Percentiles rank a stretch among this genome's conserved stretches.
These are phyloP conservation scores for Anthracocystis walkeri DNA, from an alignment of 1,284 basidiomycete species.

Conservation along the genomic window DNA sequence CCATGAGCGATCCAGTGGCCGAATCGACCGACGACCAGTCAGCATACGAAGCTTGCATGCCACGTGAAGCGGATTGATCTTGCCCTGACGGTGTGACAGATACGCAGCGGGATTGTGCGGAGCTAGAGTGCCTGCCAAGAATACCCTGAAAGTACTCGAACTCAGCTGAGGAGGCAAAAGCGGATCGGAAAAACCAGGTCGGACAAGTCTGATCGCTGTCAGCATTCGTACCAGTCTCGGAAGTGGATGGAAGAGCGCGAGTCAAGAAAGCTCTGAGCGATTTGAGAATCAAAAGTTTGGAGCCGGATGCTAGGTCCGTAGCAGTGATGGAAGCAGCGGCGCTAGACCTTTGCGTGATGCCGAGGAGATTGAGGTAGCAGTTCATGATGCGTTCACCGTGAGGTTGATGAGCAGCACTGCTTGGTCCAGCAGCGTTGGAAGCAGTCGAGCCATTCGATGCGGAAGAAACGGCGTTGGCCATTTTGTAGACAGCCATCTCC, in stretches of 20 bases:
- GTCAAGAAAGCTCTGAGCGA: slow-evolving; percentile 36
- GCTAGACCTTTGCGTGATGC: slow-evolving; percentile 46
- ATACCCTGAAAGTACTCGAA: slow-evolving; percentile 55
- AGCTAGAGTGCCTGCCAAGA: slow-evolving; percentile 19
- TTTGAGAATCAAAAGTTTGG: slow-evolving; percentile 49
- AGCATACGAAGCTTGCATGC: slow-evolving; percentile 8
- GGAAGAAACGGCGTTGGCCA: slow-evolving; percentile 25
- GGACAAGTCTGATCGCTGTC: slow-evolving; percentile 25
- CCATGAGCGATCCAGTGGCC: slow-evolving; percentile 26
- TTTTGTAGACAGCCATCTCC: slow-evolving; percentile 42
- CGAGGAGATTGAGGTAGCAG: slow-evolving; percentile 60
- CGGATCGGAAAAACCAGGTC: slow-evolving; percentile 61
- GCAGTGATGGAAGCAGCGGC: slow-evolving; percentile 38
- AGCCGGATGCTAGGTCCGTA: slow-evolving; percentile 28
- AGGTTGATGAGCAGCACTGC: slow-evolving; percentile 27
- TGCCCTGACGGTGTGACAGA: not conserved
- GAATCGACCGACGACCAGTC: slow-evolving; percentile 17
- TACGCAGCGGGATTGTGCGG: slow-evolving; percentile 11
- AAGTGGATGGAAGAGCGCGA: slow-evolving; percentile 20
- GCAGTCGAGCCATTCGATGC: not conserved
- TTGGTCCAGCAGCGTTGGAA: slow-evolving; percentile 13
- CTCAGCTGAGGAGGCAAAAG: slow-evolving; percentile 52
- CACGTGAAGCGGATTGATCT: not conserved
- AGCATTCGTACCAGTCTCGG: slow-evolving; percentile 3
- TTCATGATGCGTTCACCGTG: slow-evolving; percentile 60